These are phyloP conservation scores for Verticillium zaregamsianum DNA, from an alignment of 2,329 filamentous ascomycete species.

Conservation along the genomic window DNA sequence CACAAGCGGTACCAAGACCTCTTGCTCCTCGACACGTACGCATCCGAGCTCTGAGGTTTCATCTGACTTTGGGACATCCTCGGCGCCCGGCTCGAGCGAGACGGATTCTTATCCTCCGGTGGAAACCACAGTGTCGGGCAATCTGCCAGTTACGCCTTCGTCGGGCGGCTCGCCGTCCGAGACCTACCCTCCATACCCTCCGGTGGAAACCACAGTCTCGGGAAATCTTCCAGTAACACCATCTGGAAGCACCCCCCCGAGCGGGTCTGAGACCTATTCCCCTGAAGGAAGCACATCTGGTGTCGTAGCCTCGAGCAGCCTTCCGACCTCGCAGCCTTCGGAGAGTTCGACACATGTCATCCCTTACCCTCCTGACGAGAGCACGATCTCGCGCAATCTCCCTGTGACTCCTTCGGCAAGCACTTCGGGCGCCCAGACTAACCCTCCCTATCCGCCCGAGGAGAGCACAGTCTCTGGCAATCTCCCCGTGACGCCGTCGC, in stretches of 20 bases:
- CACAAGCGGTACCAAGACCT: background rate
- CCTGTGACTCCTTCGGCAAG: background rate
- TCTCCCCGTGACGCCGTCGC: constrained; percentile 5
- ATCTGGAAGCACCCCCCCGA: too few species aligned
- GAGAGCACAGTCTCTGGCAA: constrained; percentile 2
- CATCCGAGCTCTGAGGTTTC: background rate
- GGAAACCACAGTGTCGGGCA: background rate
- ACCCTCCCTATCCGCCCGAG: background rate
- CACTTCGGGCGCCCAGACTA: background rate
- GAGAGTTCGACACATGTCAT: too few species aligned
- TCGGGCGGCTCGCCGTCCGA: background rate
- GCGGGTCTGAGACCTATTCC: too few species aligned
- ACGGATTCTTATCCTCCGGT: background rate
- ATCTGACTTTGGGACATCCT: background rate
- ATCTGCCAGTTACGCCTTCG: background rate
- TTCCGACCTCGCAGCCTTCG: too few species aligned
- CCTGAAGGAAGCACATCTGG: too few species aligned
- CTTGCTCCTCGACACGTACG: background rate
- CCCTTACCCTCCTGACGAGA: background rate
- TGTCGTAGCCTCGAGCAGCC: too few species aligned
- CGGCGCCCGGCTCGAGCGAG: background rate
- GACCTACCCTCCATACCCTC: background rate
- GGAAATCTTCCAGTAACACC: too few species aligned
- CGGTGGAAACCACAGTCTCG: background rate
- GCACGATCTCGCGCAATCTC: background rate